These are phyloP conservation scores for Ganoderma boninense DNA, from an alignment of 1,284 basidiomycete genomes.

Conservation along the genomic window DNA sequence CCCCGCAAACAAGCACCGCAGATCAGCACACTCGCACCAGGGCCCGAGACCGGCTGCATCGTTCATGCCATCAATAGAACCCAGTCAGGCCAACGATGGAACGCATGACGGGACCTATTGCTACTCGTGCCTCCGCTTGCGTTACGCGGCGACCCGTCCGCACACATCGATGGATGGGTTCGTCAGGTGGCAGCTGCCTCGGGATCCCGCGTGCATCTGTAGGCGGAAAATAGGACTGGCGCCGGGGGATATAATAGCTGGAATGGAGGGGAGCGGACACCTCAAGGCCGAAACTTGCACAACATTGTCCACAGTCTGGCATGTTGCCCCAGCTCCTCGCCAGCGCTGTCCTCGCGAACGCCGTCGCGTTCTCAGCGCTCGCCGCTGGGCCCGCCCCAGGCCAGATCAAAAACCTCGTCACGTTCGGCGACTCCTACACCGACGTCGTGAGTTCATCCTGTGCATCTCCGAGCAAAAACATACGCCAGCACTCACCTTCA, in stretches of 20 bases:
- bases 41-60: too few relatives aligned
- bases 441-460: conserved; percentile 47
- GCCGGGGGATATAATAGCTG: background rate
- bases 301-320: background rate
- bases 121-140: background rate
- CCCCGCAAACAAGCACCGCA: too few relatives aligned
- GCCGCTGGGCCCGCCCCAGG: conserved; percentile 36
- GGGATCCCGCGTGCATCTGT: background rate
- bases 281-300: background rate
- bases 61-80: too few relatives aligned
- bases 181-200: background rate
- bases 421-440: conserved; percentile 57
- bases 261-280: background rate
- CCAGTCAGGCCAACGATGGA: background rate
- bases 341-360: background rate
- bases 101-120: background rate
- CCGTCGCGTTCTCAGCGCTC: conserved; percentile 8
- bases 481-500: too few relatives aligned
- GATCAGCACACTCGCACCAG: too few relatives aligned
- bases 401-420: too few relatives aligned
- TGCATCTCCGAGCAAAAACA: too few relatives aligned
- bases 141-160: background rate
- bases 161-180: background rate
- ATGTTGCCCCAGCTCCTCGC: conserved; percentile 18
- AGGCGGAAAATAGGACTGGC: too few relatives aligned